Percentiles rank a stretch among this genome's conserved stretches.
Conservation (phyloP, 1,284 basidiomycete species). For the Mrakiaceae sp. region DNA sequence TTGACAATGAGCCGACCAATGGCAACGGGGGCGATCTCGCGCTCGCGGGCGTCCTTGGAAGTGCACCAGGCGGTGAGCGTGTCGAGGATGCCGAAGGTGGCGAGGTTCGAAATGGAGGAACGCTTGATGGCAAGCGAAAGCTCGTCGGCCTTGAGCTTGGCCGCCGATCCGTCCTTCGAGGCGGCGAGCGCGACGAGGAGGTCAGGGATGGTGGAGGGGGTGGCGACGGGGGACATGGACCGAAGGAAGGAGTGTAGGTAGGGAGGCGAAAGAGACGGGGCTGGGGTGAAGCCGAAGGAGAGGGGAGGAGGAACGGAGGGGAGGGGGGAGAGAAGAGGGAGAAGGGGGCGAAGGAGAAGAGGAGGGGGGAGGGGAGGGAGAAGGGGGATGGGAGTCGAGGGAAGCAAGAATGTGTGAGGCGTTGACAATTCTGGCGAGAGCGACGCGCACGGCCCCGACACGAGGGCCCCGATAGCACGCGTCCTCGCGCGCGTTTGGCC, state of each 20-base stretch:
- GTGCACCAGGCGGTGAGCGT: slow-evolving; percentile 60
- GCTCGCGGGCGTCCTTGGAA: slow-evolving; percentile 83
- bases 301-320: slow-evolving; percentile 45
- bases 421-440: too few species aligned
- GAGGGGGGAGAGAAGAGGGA: slow-evolving; percentile 48
- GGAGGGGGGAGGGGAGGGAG: slow-evolving; percentile 44
- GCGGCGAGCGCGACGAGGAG: slow-evolving; percentile 11
- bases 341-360: slow-evolving; percentile 38
- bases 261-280: slow-evolving; percentile 50
- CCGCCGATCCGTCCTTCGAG: slow-evolving; percentile 13
- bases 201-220: slow-evolving; percentile 12
- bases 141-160: slow-evolving; percentile 42
- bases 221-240: background rate
- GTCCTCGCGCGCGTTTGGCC: too few species aligned
- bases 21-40: slow-evolving; percentile 79
- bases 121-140: slow-evolving; percentile 58
- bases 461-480: too few species aligned
- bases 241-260: background rate
- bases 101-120: slow-evolving; percentile 49
- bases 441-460: too few species aligned
- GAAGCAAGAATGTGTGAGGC: too few species aligned
- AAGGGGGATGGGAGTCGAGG: background rate
- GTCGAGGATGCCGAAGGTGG: slow-evolving; percentile 50
- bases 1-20: slow-evolving; percentile 64
- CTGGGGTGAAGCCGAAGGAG: slow-evolving; percentile 48